phyloP scores from a whole-genome alignment of 805 yeast species.

The Lipomyces mesembrius region DNA sequence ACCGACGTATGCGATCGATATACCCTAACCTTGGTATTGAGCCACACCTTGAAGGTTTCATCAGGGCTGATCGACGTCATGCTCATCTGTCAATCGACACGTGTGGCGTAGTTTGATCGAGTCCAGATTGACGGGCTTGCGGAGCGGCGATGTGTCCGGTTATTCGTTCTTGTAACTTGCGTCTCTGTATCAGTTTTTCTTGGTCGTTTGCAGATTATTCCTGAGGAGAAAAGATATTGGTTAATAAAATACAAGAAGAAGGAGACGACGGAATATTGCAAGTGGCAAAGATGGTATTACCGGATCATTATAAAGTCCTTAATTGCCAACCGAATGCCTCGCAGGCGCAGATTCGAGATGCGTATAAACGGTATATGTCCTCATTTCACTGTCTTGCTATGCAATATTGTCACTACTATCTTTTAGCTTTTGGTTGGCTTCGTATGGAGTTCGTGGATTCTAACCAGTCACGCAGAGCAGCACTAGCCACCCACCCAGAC shows the following conservation, averaged over 20 bases:
- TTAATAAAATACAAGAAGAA: no score
- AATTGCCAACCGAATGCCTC: slow-evolving; percentile 25
- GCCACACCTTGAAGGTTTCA: neutral
- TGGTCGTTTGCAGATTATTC: no score
- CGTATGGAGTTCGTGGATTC: no score
- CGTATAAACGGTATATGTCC: slow-evolving; percentile 33
- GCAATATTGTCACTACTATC: no score
- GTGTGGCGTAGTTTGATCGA: neutral
- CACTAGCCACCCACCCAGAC: slow-evolving; percentile 39
- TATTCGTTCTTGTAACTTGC: no score
- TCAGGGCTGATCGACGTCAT: neutral
- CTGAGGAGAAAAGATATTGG: no score
- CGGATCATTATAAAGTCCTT: slow-evolving; percentile 32
- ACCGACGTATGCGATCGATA: no score
- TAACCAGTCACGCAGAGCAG: slow-evolving; percentile 29
- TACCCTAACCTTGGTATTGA: neutral
- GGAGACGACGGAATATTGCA: neutral
- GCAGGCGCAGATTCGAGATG: slow-evolving; percentile 34
- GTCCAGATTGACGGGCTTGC: no score
- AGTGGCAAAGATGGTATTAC: neutral
- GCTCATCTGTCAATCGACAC: neutral
- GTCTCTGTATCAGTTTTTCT: no score
- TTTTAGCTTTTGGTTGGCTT: neutral
- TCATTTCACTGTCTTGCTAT: neutral
- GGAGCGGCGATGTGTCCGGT: neutral